phyloP scores from a whole-genome alignment of 2,329 filamentous ascomycete genomes.

The Lecanicillium sp. region DNA sequence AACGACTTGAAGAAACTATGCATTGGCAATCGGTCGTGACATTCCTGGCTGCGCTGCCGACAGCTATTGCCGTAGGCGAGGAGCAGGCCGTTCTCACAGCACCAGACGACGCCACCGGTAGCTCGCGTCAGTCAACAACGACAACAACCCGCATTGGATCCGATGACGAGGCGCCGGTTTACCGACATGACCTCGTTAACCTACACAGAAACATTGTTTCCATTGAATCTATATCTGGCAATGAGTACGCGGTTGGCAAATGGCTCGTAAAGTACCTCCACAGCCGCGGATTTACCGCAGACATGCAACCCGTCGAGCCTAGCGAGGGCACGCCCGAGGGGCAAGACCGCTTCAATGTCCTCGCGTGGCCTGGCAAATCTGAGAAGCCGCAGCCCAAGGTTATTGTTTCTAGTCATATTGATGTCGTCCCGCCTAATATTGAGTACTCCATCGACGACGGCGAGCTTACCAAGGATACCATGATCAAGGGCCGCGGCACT shows the following conservation, averaged over 20 bases:
- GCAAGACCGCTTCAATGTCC: slow-evolving; percentile 56
- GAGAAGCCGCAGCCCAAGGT: slow-evolving; percentile 44
- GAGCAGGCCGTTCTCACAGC: neutral
- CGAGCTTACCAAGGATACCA: slow-evolving; percentile 31
- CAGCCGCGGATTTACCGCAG: slow-evolving; percentile 31
- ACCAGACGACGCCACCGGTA: neutral
- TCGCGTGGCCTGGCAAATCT: slow-evolving; percentile 52
- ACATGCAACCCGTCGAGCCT: slow-evolving; percentile 31
- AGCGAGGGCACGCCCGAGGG: slow-evolving; percentile 20
- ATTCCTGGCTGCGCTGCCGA: neutral
- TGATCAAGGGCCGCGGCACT: slow-evolving; percentile 64
- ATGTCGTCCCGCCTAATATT: slow-evolving; percentile 66
- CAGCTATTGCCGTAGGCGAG: neutral
- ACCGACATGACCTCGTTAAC: slow-evolving; percentile 49
- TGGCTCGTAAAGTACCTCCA: slow-evolving; percentile 62
- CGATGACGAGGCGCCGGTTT: slow-evolving; percentile 25
- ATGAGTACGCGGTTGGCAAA: slow-evolving; percentile 59
- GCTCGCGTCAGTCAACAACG: neutral
- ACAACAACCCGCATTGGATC: no score
- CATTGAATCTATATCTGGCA: slow-evolving; percentile 61
- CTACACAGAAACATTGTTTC: slow-evolving; percentile 70
- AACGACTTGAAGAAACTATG: no score
- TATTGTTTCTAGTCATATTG: slow-evolving; percentile 74
- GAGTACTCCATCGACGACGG: slow-evolving; percentile 53
- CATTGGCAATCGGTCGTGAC: neutral